Conservation (phyloP, 2,329 filamentous ascomycete species). For the Nigrospora sphaerica region DNA sequence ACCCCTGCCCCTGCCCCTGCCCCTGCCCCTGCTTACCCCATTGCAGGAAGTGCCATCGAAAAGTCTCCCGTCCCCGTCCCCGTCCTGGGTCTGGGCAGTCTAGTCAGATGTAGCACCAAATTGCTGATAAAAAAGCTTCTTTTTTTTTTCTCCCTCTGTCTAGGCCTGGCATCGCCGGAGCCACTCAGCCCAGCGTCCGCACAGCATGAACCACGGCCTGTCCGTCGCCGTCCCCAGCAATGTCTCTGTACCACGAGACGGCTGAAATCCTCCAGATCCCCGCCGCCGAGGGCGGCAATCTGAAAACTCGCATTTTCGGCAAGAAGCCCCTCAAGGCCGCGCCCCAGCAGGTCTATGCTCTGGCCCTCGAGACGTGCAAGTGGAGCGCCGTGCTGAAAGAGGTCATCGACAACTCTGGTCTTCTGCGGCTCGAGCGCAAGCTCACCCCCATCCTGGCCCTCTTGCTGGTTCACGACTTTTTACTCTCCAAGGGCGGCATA, state of each 20-base stretch:
- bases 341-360: constrained; percentile 76
- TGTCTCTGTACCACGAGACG: constrained; percentile 95
- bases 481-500: constrained; percentile 76
- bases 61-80: too few species aligned
- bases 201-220: too few species aligned
- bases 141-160: too few species aligned
- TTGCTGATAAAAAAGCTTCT: too few species aligned
- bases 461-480: constrained; percentile 77
- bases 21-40: too few species aligned
- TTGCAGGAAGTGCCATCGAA: too few species aligned
- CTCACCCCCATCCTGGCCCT: constrained; percentile 74
- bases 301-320: constrained; percentile 79
- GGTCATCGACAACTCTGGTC: constrained; percentile 73
- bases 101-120: too few species aligned
- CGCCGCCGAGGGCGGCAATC: constrained; percentile 64
- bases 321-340: constrained; percentile 69
- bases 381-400: constrained; percentile 84
- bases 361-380: constrained; percentile 82
- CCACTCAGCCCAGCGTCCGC: too few species aligned
- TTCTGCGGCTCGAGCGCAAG: constrained; percentile 80
- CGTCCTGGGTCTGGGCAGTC: too few species aligned
- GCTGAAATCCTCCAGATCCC: constrained; percentile 63
- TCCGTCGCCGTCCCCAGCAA: constrained; percentile 25
- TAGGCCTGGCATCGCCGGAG: too few species aligned
- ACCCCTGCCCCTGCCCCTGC: too few species aligned